Base-by-base conservation (phyloP, 1,284 basidiomycete species). In the Schizophyllum commune region DNA sequence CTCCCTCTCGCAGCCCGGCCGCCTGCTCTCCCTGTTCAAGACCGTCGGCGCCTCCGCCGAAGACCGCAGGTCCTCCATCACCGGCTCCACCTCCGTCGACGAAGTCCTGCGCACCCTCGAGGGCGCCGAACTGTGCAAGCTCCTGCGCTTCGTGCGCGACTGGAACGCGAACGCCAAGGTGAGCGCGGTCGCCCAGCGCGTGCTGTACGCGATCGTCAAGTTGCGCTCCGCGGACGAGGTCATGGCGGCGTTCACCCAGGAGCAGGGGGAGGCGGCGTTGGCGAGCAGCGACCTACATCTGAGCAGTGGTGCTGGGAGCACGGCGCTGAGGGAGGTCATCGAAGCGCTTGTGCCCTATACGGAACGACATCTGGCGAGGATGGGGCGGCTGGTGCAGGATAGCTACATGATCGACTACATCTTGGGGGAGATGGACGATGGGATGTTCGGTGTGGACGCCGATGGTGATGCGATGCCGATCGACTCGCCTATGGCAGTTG, bases 111-210 rank as follows among this genome's bases (percentile, higher is more conserved):
- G 83, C 61, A 86, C 84, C 0, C 82, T 99, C 5, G 75, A 83
- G 0, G 77, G 83, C 1, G 69, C 85, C 9, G 93, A 96, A 68
- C 83, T 99, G 20, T 86, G 88, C 7, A 87, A 88, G 61, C 81
- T 99, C 15, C 78, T 98, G 58, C 81, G 83, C 53, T 96, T 94
- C 73, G 82, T 95, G 39, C 83, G 92, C 55, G 89, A 92, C 68
- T 99, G 96, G 96, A 99, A 98, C 74, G 89, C 95, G 11, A 90
- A 88, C 61, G 91, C 91, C 5, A 89, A 88, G 69, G 95, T 93
- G 21, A 88, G 91, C 63, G 75, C 77, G n/a, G 82, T 97, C 52
- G 96, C 97, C 0, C 96, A 99, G 74, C 79, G 79, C 17, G 80
- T 98, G 32, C 76, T 99, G 59, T 86, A 93, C 69, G 88, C 94